Evolutionary conservation across 192 early-diverging fungal genomes (phyloP).

Genomic region (Jimgerdemannia lactiflua): DNA sequence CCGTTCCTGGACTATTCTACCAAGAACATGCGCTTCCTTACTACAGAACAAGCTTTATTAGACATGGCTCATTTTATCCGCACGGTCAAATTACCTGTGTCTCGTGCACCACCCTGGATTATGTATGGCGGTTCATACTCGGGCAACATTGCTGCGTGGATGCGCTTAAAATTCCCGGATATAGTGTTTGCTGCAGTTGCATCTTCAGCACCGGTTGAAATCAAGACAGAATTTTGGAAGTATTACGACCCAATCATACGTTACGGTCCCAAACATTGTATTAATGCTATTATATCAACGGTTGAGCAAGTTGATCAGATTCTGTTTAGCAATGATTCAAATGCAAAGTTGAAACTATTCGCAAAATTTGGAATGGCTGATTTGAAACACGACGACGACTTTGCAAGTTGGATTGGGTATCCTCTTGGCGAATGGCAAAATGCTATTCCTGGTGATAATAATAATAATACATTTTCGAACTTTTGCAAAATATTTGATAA

Average conservation of each 20-base stretch:
- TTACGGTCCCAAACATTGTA: constrained; percentile 15
- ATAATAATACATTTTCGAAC: too few relatives aligned
- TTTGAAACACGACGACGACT: constrained; percentile 24
- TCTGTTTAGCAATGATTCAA: constrained; percentile 9
- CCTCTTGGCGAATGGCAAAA: too few relatives aligned
- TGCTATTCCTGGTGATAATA: too few relatives aligned
- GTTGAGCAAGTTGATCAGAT: constrained; percentile 18
- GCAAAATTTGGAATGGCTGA: constrained; percentile 12
- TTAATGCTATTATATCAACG: constrained; percentile 10
- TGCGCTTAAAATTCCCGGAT: constrained; percentile 59
- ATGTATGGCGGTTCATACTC: constrained; percentile 74
- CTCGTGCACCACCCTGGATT: constrained; percentile 55
- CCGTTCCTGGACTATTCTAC: constrained; percentile 11
- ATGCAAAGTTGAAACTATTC: constrained; percentile 8
- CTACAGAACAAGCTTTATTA: constrained; percentile 20
- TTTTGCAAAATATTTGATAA: too few relatives aligned
- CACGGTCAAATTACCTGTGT: background rate
- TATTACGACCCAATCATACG: constrained; percentile 34
- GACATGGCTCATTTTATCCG: constrained; percentile 32
- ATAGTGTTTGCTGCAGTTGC: constrained; percentile 71
- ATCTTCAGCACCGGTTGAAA: constrained; percentile 73
- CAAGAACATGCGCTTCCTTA: constrained; percentile 17
- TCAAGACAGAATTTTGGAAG: constrained; percentile 61
- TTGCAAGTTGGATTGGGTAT: background rate
- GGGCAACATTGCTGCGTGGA: constrained; percentile 77